Conservation (phyloP, 345 rosid species). For the Citrus inodora region DNA sequence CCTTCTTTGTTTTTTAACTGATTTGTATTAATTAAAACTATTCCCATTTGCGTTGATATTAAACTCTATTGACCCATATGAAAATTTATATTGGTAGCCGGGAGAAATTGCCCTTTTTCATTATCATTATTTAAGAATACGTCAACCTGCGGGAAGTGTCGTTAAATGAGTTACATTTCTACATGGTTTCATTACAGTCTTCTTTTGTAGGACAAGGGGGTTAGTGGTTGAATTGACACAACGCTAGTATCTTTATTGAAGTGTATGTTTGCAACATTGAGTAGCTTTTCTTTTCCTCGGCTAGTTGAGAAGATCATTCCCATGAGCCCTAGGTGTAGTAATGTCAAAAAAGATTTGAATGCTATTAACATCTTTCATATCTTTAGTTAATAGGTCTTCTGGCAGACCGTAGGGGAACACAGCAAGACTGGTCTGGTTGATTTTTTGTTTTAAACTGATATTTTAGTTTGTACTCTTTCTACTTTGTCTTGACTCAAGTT, state of each 20-base stretch:
- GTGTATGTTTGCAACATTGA: not conserved
- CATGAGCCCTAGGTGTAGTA: not conserved
- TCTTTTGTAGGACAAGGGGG: not conserved
- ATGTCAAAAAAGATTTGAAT: not conserved
- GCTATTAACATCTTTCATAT: not conserved
- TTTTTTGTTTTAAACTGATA: not conserved
- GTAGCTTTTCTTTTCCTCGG: not conserved
- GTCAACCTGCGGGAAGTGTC: too few species aligned
- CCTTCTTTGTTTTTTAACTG: not conserved
- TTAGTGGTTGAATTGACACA: not conserved
- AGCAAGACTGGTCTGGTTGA: not conserved
- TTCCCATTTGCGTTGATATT: not conserved
- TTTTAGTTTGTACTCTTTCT: not conserved
- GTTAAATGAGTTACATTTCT: not conserved
- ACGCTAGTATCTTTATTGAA: not conserved
- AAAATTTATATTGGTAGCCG: not conserved
- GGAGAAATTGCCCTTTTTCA: not conserved
- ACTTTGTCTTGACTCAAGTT: not conserved
- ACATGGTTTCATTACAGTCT: not conserved
- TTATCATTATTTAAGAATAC: too few species aligned
- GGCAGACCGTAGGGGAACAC: not conserved
- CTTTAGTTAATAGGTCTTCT: not conserved
- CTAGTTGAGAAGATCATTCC: not conserved
- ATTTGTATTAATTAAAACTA: not conserved
- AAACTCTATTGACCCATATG: not conserved